Evolutionary conservation across 495 filamentous ascomycete species (phyloP), one percentile per base, ranked within the genome.

Genomic region (Bacidia rubella): DNA sequence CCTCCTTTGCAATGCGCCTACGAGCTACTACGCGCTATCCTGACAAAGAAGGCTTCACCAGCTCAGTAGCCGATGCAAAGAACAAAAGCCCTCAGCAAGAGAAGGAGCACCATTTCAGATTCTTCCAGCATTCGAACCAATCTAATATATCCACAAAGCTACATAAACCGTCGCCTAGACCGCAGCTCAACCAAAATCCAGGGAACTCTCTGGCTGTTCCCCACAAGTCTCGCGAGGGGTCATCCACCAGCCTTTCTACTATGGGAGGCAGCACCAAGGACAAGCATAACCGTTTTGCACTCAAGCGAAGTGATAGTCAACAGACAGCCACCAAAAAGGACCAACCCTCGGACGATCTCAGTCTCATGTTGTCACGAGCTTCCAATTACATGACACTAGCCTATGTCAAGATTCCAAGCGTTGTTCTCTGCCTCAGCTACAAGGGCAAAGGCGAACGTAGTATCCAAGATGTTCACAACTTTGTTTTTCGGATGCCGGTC

Each of bases 351-450:
- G 93, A 97, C 61, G 93, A 99, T 58, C 69, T 99, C n/a, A 87
- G 89, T 1, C 90, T 95, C 68, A 99, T 99, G 92, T 90, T 99
- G 64, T 81, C 83, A 46, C 81, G 92, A 26, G 92, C 92, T 5
- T 92, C 85, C 20, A 95, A 90, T 63, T 97, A 92, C 69, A 96
- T 96, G 87, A 96, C 90, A 0, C 78, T 99, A 23, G 83, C 90
- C 17, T 93, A 92, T 62, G 88, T 97, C 63, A 92, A 89, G 67
- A 86, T 97, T 47, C 86, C 90, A 1, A 89, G 86, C 55, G 89
- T 97, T 44, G 90, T 96, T 11, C 77, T 99, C 21, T 96, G 90
- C 67, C 74, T 99, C 50, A 90, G 85, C 63, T 99, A 96, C 71
- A 97, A 99, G 65, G 92, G 93, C 54, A 90, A 83, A 65, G 88